A percentile compares a stretch with the other conserved stretches of the same genome.
These are phyloP conservation scores for Kodamaea neixiangensis DNA, from an alignment of 805 yeast genomes.

Conservation along the genomic window DNA sequence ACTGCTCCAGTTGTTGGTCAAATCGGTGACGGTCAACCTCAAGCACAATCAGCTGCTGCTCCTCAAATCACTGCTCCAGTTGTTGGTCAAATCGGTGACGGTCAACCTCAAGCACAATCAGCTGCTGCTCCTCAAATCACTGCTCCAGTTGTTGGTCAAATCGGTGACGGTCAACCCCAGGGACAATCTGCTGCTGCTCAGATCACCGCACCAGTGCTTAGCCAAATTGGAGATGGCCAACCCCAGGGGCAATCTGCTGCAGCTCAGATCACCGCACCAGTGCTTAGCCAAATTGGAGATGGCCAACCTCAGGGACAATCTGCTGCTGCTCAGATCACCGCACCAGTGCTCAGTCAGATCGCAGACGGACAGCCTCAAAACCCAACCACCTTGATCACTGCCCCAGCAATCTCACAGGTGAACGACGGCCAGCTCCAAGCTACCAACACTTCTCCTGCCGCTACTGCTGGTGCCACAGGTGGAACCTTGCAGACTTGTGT, in stretches of 20 bases:
- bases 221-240: too few relatives aligned
- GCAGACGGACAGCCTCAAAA: conserved; percentile 62
- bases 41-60: conserved; percentile 17
- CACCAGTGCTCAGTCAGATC: conserved; percentile 23
- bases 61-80: conserved; percentile 38
- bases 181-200: conserved; percentile 23
- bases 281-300: conserved; percentile 27
- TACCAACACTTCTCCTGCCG: conserved; percentile 6
- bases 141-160: conserved; percentile 37
- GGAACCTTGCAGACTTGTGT: conserved; percentile 23
- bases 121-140: conserved; percentile 19
- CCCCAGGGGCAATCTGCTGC: too few relatives aligned
- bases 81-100: conserved; percentile 46
- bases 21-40: conserved; percentile 39
- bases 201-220: too few relatives aligned
- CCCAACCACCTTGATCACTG: conserved; percentile 31
- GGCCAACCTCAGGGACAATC: conserved; percentile 33
- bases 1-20: conserved; percentile 16
- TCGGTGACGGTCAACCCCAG: conserved; percentile 41
- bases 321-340: conserved; percentile 42
- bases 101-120: conserved; percentile 59
- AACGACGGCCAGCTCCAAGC: conserved; percentile 36
- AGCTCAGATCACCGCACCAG: conserved; percentile 14
- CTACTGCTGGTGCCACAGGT: conserved; percentile 2
- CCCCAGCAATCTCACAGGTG: conserved; percentile 26